These are phyloP conservation scores for Ramalina peruviana DNA, from an alignment of 495 filamentous ascomycete genomes.

Conservation along the genomic window DNA sequence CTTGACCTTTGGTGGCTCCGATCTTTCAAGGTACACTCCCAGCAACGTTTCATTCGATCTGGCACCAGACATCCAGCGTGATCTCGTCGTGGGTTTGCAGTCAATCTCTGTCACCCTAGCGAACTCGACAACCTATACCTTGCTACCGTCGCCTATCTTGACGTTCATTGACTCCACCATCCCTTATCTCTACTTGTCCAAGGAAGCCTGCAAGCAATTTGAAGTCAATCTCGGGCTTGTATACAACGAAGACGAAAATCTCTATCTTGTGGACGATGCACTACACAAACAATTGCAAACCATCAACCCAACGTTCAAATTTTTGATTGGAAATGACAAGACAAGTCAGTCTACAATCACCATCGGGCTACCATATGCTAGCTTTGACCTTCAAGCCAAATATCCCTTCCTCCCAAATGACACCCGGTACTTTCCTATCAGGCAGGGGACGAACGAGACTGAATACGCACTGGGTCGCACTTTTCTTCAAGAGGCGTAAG, in stretches of 20 bases:
- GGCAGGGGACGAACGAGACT: constrained; percentile 29
- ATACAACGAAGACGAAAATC: constrained; percentile 24
- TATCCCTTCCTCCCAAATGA: constrained; percentile 20
- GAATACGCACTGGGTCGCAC: constrained; percentile 41
- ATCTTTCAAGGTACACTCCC: constrained; percentile 33
- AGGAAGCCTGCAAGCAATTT: constrained; percentile 36
- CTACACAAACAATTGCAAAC: constrained; percentile 28
- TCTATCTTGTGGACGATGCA: constrained; percentile 36
- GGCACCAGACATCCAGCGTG: constrained; percentile 33
- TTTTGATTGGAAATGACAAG: constrained; percentile 30
- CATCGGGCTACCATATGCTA: constrained; percentile 37
- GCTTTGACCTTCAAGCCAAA: constrained; percentile 34
- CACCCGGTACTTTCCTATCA: constrained; percentile 38
- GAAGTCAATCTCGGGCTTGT: constrained; percentile 36
- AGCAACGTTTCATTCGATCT: constrained; percentile 36
- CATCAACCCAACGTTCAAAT: constrained; percentile 33
- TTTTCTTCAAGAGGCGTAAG: constrained; percentile 41
- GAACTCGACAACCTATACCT: background rate
- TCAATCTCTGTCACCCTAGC: constrained; percentile 18
- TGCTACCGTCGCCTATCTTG: constrained; percentile 12
- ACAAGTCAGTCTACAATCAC: constrained; percentile 27
- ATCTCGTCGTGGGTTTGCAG: constrained; percentile 36
- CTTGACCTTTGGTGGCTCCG: constrained; percentile 44
- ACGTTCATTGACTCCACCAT: constrained; percentile 40
- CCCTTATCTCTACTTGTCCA: constrained; percentile 40